Evolutionary conservation across 2,329 filamentous ascomycete genomes (phyloP).

Genomic region (Penicillium carneum): DNA sequence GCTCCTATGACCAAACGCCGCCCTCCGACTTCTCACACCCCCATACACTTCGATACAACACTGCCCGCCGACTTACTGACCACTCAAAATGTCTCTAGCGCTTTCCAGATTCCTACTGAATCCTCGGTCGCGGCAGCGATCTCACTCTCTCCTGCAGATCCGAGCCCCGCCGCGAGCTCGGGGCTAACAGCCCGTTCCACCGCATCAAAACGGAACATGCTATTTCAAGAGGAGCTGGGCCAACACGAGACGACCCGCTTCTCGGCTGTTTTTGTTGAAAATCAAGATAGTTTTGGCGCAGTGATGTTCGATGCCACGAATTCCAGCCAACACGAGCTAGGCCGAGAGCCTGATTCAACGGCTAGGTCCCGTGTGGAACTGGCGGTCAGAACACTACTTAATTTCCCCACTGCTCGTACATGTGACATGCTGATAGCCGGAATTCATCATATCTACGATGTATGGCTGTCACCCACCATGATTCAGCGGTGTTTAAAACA

Average conservation of each 20-base stretch:
- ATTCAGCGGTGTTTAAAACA: constrained; percentile 7
- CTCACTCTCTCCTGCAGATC: not conserved
- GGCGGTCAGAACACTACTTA: not conserved
- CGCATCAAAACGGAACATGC: constrained; percentile 1
- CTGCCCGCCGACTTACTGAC: not conserved
- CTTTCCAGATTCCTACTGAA: not conserved
- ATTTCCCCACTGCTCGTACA: constrained; percentile 2
- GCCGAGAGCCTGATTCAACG: not conserved
- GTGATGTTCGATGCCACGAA: not conserved
- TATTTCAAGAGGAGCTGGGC: constrained; percentile 1
- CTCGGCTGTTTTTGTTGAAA: constrained; percentile 3
- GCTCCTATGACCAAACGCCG: constrained; percentile 6
- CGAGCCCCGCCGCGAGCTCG: not conserved
- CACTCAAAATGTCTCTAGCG: not conserved
- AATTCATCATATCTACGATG: constrained; percentile 1
- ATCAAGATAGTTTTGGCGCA: constrained; percentile 1
- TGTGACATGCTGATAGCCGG: not conserved
- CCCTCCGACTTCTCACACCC: not conserved
- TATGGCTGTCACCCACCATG: constrained; percentile 7
- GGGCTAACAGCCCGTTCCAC: not conserved
- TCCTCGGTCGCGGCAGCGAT: not conserved
- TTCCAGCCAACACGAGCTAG: not conserved
- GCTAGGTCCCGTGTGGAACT: not conserved
- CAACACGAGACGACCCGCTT: constrained; percentile 4
- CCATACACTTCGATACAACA: not conserved